A percentile compares a stretch with the other conserved stretches of the same genome.
These are phyloP conservation scores for Cyclotella distinguenda DNA, from an alignment of 108 stramenopile species.

Conservation along the genomic window DNA sequence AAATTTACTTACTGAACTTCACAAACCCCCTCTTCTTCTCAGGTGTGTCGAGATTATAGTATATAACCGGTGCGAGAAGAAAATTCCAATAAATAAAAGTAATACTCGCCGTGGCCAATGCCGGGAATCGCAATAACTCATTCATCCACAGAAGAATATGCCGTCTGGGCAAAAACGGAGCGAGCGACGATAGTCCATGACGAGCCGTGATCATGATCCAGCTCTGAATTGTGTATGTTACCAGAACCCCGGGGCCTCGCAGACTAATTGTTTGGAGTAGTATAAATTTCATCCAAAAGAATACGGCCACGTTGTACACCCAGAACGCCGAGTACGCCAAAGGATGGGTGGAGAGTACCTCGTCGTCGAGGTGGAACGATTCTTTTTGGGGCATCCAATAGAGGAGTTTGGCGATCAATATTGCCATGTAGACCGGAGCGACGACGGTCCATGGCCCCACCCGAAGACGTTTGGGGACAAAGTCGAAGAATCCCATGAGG, in stretches of 20 bases:
- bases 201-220: conserved; percentile 65
- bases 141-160: conserved; percentile 32
- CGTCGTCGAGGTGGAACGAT: conserved; percentile 20
- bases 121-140: conserved; percentile 65
- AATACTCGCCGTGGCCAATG: conserved; percentile 57
- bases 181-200: conserved; percentile 52
- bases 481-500: conserved; percentile 61
- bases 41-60: conserved; percentile 38
- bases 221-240: conserved; percentile 64
- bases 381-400: conserved; percentile 30
- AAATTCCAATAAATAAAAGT: conserved; percentile 82
- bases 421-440: conserved; percentile 31
- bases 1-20: conserved; percentile 26
- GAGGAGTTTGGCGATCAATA: conserved; percentile 18
- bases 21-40: conserved; percentile 51
- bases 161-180: conserved; percentile 48
- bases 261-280: conserved; percentile 1
- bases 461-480: conserved; percentile 59
- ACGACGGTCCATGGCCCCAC: conserved; percentile 68
- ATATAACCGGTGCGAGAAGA: conserved; percentile 61
- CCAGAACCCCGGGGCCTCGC: conserved; percentile 29
- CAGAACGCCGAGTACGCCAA: conserved; percentile 18
- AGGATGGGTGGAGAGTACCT: conserved; percentile 18
- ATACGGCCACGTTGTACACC: conserved; percentile 20
- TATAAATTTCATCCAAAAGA: conserved; percentile 29